phyloP scores from a whole-genome alignment of 83 land plant species.

The Diphasiastrum complanatum region DNA sequence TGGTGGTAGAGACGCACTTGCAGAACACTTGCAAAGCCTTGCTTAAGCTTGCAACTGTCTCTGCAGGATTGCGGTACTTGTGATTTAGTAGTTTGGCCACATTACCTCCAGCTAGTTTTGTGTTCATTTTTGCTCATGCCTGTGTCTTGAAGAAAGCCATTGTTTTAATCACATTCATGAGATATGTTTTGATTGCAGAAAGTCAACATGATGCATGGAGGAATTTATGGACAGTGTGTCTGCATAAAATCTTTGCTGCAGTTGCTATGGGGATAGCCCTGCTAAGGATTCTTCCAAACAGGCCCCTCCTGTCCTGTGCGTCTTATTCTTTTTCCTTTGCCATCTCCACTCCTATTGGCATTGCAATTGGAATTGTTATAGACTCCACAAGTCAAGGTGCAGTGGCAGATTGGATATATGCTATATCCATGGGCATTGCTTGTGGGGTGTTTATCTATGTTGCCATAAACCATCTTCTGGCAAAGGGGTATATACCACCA shows the following conservation, averaged over 20 bases:
- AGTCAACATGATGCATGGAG: slow-evolving; percentile 63
- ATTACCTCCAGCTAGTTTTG: no score
- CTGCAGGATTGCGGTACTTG: no score
- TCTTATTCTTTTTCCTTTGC: slow-evolving; percentile 76
- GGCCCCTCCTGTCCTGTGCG: slow-evolving; percentile 51
- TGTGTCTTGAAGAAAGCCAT: not conserved
- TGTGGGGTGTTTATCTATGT: slow-evolving; percentile 74
- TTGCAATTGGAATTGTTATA: slow-evolving; percentile 70
- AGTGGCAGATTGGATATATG: slow-evolving; percentile 78
- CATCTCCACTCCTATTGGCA: slow-evolving; percentile 66
- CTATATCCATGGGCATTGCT: slow-evolving; percentile 77
- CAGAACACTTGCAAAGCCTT: no score
- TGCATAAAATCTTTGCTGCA: slow-evolving; percentile 83
- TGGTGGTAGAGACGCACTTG: no score
- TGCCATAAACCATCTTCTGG: slow-evolving; percentile 64
- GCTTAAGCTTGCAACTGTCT: no score
- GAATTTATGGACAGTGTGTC: slow-evolving; percentile 63
- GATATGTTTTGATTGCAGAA: slow-evolving; percentile 24
- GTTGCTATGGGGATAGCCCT: slow-evolving; percentile 89
- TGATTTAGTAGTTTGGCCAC: no score
- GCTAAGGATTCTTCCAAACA: slow-evolving; percentile 58
- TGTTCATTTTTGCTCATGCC: not conserved
- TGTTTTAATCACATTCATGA: no score
- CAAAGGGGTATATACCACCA: slow-evolving; percentile 47
- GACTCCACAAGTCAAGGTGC: slow-evolving; percentile 64